These are phyloP conservation scores for Alternaria incomplexa DNA, from an alignment of 2,329 filamentous ascomycete species.

Conservation along the genomic window DNA sequence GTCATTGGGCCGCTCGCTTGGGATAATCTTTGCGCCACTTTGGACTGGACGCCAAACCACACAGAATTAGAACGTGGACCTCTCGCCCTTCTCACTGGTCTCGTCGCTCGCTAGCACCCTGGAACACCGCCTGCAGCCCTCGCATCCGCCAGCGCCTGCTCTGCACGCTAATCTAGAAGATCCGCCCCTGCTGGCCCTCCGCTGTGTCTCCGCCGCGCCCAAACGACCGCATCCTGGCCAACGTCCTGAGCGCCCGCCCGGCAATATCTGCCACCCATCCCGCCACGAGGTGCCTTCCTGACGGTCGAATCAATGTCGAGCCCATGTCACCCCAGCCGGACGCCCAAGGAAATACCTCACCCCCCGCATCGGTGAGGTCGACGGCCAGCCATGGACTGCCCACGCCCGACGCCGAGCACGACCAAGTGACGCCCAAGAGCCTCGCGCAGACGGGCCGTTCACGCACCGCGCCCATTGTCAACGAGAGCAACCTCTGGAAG, in stretches of 20 bases:
- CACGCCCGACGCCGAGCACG: constrained; percentile 21
- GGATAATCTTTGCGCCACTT: constrained; percentile 28
- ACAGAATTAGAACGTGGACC: constrained; percentile 40
- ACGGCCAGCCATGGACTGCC: constrained; percentile 32
- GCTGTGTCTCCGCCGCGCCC: constrained; percentile 29
- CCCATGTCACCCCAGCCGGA: constrained; percentile 51
- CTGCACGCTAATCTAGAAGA: constrained; percentile 15
- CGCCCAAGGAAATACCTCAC: constrained; percentile 49
- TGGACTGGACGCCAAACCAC: constrained; percentile 29
- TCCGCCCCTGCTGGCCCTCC: constrained; percentile 26
- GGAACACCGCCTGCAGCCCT: constrained; percentile 12
- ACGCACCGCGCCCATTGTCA: constrained; percentile 44
- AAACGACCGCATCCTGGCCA: constrained; percentile 29
- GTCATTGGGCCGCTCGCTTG: constrained; percentile 36
- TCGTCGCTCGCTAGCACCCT: constrained; percentile 16
- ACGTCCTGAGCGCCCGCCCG: constrained; percentile 23
- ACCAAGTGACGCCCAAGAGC: constrained; percentile 38
- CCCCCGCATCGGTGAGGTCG: constrained; percentile 50
- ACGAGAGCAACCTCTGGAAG: constrained; percentile 43
- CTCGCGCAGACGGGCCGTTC: constrained; percentile 48
- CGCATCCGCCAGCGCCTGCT: constrained; percentile 18
- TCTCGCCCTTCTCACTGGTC: constrained; percentile 22
- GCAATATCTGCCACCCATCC: constrained; percentile 44
- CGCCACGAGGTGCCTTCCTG: constrained; percentile 38
- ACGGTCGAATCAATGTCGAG: constrained; percentile 51